Conservation (phyloP, 345 rosid species). For the Citrus cavaleriei region DNA sequence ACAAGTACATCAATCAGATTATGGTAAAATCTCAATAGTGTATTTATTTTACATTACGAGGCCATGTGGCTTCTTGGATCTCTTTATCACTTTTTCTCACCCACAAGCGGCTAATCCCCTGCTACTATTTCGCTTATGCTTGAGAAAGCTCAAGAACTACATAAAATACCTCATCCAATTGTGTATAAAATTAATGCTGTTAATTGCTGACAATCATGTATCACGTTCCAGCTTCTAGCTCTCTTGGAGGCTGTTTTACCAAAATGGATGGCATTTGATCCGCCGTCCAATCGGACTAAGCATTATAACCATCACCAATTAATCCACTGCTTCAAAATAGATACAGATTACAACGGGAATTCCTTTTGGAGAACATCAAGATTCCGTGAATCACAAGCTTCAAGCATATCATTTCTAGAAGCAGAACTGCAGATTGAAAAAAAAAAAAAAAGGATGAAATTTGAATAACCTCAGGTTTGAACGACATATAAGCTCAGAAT, state of each 20-base stretch:
- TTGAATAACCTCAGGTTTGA: neutral
- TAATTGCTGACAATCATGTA: neutral
- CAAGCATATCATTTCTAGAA: slow-evolving; percentile 76
- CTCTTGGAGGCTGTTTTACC: neutral
- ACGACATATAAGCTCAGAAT: neutral
- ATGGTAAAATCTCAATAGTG: neutral
- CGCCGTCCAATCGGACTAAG: neutral
- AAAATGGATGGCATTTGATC: neutral
- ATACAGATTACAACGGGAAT: slow-evolving; percentile 58
- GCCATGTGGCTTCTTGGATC: too few species aligned
- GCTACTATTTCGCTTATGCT: neutral
- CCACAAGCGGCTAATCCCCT: neutral
- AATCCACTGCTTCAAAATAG: neutral
- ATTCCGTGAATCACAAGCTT: slow-evolving; percentile 92
- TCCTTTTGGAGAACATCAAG: slow-evolving; percentile 83
- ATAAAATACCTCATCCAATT: neutral
- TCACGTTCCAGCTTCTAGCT: neutral
- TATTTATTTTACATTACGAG: neutral
- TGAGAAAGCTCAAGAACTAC: neutral
- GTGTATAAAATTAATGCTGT: neutral
- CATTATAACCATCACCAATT: neutral
- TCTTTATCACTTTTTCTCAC: neutral
- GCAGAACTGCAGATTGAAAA: slow-evolving; percentile 55
- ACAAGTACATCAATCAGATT: neutral
- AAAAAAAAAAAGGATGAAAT: neutral